Evolutionary conservation across 345 rosid species (phyloP).

Genomic region (Odontarrhena argentea): DNA sequence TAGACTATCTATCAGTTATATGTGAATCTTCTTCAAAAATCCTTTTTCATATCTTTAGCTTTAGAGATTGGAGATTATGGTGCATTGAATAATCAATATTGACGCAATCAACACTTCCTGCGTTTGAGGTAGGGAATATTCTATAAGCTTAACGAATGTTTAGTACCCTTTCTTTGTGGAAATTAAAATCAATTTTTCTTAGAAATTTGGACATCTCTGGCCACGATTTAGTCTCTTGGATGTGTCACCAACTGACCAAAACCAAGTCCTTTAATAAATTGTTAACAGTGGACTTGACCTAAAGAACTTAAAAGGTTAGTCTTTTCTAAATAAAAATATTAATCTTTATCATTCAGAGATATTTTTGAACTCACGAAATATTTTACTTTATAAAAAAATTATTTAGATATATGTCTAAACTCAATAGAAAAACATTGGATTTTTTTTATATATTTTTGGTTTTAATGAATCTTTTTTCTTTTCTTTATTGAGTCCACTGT

Average conservation of each 20-base stretch:
- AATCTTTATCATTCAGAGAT: too few species aligned
- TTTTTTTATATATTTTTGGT: too few species aligned
- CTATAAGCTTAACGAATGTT: background rate
- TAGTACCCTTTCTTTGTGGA: background rate
- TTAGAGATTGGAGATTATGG: background rate
- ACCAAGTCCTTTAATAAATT: slow-evolving; percentile 1
- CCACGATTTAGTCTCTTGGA: background rate
- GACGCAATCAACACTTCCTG: background rate
- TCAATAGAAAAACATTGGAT: too few species aligned
- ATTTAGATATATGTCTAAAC: too few species aligned
- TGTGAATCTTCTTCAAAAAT: background rate
- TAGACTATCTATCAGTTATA: too few species aligned
- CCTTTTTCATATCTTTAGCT: background rate
- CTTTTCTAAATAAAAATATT: too few species aligned
- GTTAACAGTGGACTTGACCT: background rate
- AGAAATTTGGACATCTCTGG: slow-evolving; percentile 15
- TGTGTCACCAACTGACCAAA: slow-evolving; percentile 8
- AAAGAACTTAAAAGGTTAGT: too few species aligned
- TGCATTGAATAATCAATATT: background rate
- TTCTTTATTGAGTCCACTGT: background rate
- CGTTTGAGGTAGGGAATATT: slow-evolving; percentile 10
- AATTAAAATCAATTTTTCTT: background rate
- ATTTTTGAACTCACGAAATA: too few species aligned
- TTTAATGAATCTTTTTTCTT: too few species aligned
- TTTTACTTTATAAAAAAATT: too few species aligned